Evolutionary conservation across 1,139 yeast genomes (phyloP), one percentile per base, ranked within the genome.

Genomic region (Torulaspora globosa): DNA sequence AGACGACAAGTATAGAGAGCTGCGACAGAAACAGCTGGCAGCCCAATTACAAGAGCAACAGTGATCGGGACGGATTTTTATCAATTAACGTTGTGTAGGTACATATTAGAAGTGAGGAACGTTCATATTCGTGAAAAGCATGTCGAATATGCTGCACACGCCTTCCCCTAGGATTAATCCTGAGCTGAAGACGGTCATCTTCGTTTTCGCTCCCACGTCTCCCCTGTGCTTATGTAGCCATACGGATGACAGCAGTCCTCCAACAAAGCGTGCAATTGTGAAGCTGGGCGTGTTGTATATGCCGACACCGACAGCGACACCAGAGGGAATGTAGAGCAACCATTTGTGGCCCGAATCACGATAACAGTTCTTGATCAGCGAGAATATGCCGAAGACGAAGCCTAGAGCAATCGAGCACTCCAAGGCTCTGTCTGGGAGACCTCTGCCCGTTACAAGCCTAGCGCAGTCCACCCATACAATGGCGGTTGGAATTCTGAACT

Each of bases 381-480:
- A 84, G 14, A 90, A 75, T 2, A 75, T 44, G 0, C 81, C 92
- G 68, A 89, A 90, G 0, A 89, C 53, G 0, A 72, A 51, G 0
- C 89, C 97, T 59, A 89, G 79, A 0, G 71, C 56, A 0, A 87
- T 50, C 0, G 95, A 78, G 58, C 84, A 82, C 44, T 72, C 75
- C 49, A 76, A 73, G 0, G 88, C 96, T 52, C 77, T 76, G 0
- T 88, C 84, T 0, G 98, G 98, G 19, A 92, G 70, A 0, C 96
- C 96, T 48, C 83, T 77, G 0, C 98, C 98, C 0, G 94, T 87
- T 12, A 92, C 96, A 37, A 92, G 72, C 49, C 98, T 71, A 1
- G 97, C 88, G 65, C 97, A 89, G 64, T 92, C 98, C 42, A 92
- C 83, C 98, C 98, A 92, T 15, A 92, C 87, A 4, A 88, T 79